Conservation (phyloP, 2,329 filamentous ascomycete genomes). For the Aspergillus cejpii region DNA sequence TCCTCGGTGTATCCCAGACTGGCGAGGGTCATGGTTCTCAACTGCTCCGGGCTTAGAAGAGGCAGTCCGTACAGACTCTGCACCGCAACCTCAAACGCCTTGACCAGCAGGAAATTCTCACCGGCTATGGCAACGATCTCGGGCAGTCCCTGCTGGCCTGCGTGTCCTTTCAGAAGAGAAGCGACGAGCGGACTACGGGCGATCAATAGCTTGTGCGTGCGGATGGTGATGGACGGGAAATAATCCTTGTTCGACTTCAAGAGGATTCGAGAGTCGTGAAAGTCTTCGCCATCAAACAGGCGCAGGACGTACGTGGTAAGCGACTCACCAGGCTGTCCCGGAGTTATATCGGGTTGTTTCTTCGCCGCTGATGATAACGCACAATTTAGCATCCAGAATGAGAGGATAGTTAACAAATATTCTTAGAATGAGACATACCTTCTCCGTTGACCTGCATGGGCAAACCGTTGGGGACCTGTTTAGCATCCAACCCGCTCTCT, state of each 20-base stretch:
- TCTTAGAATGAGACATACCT: background rate
- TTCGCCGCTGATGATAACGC: background rate
- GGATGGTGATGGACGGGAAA: constrained; percentile 15
- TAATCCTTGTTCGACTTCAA: constrained; percentile 16
- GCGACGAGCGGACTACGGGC: constrained; percentile 22
- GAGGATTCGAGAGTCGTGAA: constrained; percentile 18
- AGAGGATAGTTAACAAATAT: background rate
- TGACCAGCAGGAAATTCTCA: constrained; percentile 19
- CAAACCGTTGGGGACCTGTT: background rate
- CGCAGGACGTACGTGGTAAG: constrained; percentile 13
- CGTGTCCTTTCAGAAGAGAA: constrained; percentile 11
- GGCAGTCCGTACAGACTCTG: constrained; percentile 25
- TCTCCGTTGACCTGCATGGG: background rate
- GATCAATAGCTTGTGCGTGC: constrained; percentile 19
- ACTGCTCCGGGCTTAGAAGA: constrained; percentile 12
- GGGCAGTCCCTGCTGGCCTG: background rate
- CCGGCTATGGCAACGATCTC: constrained; percentile 16
- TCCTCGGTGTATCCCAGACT: constrained; percentile 11
- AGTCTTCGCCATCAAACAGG: constrained; percentile 11
- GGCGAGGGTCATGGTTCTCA: constrained; percentile 13
- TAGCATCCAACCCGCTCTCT: background rate
- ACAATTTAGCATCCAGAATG: background rate
- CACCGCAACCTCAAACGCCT: constrained; percentile 23
- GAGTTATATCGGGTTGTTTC: background rate
- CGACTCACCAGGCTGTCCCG: background rate